phyloP scores from a whole-genome alignment of 2,329 filamentous ascomycete species.

The Pestalotiopsis sp. region DNA sequence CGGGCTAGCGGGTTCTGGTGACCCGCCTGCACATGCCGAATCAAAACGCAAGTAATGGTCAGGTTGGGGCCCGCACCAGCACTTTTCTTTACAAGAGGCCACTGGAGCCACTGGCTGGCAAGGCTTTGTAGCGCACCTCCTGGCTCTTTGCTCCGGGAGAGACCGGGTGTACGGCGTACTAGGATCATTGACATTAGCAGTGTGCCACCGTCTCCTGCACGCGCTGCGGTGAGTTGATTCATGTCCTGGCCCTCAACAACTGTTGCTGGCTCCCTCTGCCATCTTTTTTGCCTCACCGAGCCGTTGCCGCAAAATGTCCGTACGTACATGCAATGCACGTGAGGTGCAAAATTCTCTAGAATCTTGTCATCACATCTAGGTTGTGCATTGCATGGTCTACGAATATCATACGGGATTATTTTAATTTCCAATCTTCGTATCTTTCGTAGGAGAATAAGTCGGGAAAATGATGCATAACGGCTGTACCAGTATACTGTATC shows the following conservation, averaged over 20 bases:
- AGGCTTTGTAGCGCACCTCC: not conserved
- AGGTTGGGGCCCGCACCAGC: not conserved
- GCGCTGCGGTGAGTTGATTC: no score
- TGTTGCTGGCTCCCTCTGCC: not conserved
- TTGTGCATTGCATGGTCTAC: not conserved
- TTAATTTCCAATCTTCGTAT: not conserved
- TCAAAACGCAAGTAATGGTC: conserved; percentile 11
- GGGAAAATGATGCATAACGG: not conserved
- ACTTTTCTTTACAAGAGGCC: not conserved
- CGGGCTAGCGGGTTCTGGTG: not conserved
- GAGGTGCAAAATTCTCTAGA: not conserved
- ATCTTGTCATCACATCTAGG: not conserved
- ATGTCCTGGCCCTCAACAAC: not conserved
- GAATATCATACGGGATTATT: not conserved
- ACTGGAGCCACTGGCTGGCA: not conserved
- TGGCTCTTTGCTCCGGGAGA: not conserved
- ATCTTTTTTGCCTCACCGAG: not conserved
- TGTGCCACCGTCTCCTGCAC: not conserved
- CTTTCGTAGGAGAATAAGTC: not conserved
- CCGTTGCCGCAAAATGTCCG: not conserved
- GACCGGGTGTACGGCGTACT: not conserved
- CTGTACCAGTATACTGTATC: not conserved
- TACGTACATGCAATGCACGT: not conserved
- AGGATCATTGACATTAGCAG: not conserved
- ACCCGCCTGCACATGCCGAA: conserved; percentile 8